These are phyloP conservation scores for Corynascus novoguineensis DNA, from an alignment of 495 filamentous ascomycete genomes.

Conservation along the genomic window DNA sequence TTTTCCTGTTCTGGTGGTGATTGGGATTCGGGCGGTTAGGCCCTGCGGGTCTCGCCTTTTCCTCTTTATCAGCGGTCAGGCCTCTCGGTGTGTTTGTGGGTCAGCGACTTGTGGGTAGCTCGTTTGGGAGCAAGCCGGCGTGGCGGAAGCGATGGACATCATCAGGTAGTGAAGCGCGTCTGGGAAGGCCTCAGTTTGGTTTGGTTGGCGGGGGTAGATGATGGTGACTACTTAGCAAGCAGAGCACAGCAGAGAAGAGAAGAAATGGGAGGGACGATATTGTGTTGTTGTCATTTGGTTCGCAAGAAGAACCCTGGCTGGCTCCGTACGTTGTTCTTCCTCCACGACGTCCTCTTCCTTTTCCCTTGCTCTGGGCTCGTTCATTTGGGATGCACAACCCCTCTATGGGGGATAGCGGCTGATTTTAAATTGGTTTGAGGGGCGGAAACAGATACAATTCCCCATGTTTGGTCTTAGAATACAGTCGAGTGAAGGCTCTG, in stretches of 20 bases:
- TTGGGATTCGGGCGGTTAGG: background rate
- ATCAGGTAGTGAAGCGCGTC: background rate
- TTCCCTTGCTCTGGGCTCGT: background rate
- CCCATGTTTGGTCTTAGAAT: too few relatives aligned
- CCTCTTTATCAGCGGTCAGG: background rate
- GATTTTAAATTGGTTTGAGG: too few relatives aligned
- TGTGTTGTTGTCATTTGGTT: background rate
- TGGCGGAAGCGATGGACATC: background rate
- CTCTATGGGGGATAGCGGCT: too few relatives aligned
- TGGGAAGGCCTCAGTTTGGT: background rate
- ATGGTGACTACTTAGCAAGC: slow-evolving; percentile 4
- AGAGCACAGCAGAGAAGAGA: background rate
- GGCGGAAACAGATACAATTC: too few relatives aligned
- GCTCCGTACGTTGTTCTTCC: too few relatives aligned
- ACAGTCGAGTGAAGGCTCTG: too few relatives aligned
- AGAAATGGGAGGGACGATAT: background rate
- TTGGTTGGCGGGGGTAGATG: slow-evolving; percentile 1
- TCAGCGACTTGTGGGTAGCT: background rate
- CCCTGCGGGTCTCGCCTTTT: background rate
- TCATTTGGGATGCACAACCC: too few relatives aligned
- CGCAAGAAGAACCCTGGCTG: background rate
- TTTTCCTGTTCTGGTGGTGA: background rate
- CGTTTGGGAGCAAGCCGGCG: background rate
- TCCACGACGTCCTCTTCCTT: background rate
- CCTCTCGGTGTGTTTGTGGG: background rate